These are phyloP conservation scores for Leccinum disarticulatum DNA, from an alignment of 768 basidiomycete genomes.

Conservation along the genomic window DNA sequence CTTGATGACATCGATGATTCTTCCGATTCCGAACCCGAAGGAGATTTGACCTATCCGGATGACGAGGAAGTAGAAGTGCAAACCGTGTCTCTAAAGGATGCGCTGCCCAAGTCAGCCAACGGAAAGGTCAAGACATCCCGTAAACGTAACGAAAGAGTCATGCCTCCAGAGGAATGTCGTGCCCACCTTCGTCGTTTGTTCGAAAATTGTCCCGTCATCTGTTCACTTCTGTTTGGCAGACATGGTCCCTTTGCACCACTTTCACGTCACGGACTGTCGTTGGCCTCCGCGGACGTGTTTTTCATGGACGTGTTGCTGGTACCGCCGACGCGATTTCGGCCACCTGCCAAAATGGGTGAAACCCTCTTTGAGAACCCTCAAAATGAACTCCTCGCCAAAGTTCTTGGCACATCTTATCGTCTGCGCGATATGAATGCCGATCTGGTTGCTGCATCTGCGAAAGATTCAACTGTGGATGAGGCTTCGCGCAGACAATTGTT, in stretches of 20 bases:
- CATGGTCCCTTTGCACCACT: slow-evolving; percentile 82
- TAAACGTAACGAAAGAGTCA: slow-evolving; percentile 86
- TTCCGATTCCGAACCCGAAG: slow-evolving; percentile 49
- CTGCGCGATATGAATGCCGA: slow-evolving; percentile 74
- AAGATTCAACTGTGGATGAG: slow-evolving; percentile 54
- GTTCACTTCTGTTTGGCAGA: slow-evolving; percentile 86
- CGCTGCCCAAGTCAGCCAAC: slow-evolving; percentile 69
- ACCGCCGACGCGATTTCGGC: slow-evolving; percentile 93
- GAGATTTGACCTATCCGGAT: slow-evolving; percentile 49
- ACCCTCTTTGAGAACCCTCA: slow-evolving; percentile 95
- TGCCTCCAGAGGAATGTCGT: slow-evolving; percentile 90
- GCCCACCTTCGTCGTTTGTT: slow-evolving; percentile 91
- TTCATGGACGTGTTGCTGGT: slow-evolving; percentile 93
- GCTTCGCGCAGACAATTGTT: slow-evolving; percentile 55
- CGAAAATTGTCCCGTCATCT: slow-evolving; percentile 76
- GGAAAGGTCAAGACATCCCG: slow-evolving; percentile 74
- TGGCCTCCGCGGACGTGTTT: slow-evolving; percentile 91
- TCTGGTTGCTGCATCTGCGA: slow-evolving; percentile 59
- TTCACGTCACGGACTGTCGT: slow-evolving; percentile 56
- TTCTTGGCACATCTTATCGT: slow-evolving; percentile 77
- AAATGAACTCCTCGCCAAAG: slow-evolving; percentile 82
- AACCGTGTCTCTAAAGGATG: slow-evolving; percentile 25
- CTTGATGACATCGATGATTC: slow-evolving; percentile 49
- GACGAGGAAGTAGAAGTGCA: slow-evolving; percentile 48
- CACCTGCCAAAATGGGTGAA: slow-evolving; percentile 88